Evolutionary conservation across 148 eudicot genomes (phyloP).

Genomic region (Rhododendron williamsianum): DNA sequence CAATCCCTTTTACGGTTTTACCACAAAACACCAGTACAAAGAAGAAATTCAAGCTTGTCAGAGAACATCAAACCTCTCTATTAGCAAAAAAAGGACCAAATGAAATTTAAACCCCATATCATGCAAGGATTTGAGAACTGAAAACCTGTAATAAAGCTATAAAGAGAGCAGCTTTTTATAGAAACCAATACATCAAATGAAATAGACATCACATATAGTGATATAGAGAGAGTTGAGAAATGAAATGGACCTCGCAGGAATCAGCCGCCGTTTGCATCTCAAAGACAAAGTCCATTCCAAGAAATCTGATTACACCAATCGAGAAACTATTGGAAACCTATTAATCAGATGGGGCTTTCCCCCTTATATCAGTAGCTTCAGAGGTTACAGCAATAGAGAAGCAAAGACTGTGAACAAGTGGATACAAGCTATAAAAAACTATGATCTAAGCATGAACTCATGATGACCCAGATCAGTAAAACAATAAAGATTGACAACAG

Average conservation of each 20-base stretch:
- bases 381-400: constrained; percentile 2
- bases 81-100: neutral
- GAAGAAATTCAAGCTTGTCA: neutral
- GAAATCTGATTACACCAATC: constrained; percentile 10
- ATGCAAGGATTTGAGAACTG: neutral
- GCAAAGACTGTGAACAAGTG: neutral
- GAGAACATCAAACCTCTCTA: neutral
- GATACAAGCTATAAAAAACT: neutral
- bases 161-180: neutral
- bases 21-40: neutral
- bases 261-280: constrained; percentile 23
- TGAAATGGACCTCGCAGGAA: constrained; percentile 29
- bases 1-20: neutral
- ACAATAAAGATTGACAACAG: neutral
- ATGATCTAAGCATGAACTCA: constrained; percentile 16
- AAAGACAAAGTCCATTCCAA: constrained; percentile 22
- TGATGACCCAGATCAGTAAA: constrained; percentile 22
- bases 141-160: neutral
- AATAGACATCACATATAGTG: neutral
- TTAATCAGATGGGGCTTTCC: constrained; percentile 12
- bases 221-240: constrained; percentile 9
- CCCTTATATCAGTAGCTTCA: constrained; percentile 10
- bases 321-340: constrained; percentile 15
- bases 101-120: neutral
- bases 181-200: neutral